Evolutionary conservation across 1,284 basidiomycete genomes (phyloP).

Genomic region (Leccinum holopus): DNA sequence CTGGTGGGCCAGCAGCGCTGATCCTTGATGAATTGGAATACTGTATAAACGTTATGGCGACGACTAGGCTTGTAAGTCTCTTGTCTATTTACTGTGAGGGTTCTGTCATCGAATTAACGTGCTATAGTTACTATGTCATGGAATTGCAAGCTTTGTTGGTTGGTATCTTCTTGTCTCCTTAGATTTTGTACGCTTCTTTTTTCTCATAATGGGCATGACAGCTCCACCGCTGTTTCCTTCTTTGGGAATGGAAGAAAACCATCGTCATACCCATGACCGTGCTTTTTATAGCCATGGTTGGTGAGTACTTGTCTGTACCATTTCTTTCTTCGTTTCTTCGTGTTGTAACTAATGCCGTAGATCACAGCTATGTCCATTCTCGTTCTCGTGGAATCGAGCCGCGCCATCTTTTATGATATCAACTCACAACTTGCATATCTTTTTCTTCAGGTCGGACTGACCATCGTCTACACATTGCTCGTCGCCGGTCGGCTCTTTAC

Average conservation of each 20-base stretch:
- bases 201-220: conserved; percentile 8
- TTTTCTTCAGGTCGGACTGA: conserved; percentile 29
- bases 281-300: conserved; percentile 26
- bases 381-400: conserved; percentile 24
- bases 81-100: not conserved
- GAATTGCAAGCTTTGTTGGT: conserved; percentile 31
- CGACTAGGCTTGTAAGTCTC: conserved; percentile 22
- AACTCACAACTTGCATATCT: conserved; percentile 30
- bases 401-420: conserved; percentile 27
- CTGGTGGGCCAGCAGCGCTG: conserved; percentile 21
- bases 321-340: not conserved
- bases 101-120: not conserved
- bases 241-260: conserved; percentile 24
- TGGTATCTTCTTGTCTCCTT: not conserved
- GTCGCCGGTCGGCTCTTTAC: conserved; percentile 26
- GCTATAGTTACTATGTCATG: conserved; percentile 18
- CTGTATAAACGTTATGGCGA: conserved; percentile 27
- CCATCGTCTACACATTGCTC: conserved; percentile 33
- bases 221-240: conserved; percentile 31
- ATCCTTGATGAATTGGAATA: conserved; percentile 24
- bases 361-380: conserved; percentile 25
- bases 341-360: not conserved
- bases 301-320: conserved; percentile 11
- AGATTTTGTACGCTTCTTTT: not conserved
- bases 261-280: conserved; percentile 27